phyloP scores from a whole-genome alignment of 306 rosid genomes.

The Albizia julibrissin region DNA sequence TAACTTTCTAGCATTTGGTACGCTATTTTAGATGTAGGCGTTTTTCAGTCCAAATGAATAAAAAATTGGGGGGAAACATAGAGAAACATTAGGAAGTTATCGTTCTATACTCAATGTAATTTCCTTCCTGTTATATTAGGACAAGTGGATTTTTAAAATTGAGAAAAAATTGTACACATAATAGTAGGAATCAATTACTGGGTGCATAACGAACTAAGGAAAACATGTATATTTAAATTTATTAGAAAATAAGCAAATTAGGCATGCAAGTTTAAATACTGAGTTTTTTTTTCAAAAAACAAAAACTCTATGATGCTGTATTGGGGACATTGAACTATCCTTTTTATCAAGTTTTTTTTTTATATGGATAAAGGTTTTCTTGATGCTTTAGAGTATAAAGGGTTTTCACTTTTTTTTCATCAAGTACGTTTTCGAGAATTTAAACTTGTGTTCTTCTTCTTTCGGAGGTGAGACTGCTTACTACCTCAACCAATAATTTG shows the following conservation, averaged over 20 bases:
- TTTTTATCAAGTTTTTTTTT: too few relatives aligned
- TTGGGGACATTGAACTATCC: too few relatives aligned
- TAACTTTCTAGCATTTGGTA: not conserved
- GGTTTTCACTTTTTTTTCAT: too few relatives aligned
- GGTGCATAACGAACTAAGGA: not conserved
- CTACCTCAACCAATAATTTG: too few relatives aligned
- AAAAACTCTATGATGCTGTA: too few relatives aligned
- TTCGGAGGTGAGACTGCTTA: too few relatives aligned
- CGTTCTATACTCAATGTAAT: not conserved
- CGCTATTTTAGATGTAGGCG: not conserved
- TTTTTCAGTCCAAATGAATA: not conserved
- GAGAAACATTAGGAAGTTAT: not conserved
- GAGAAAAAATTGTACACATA: not conserved
- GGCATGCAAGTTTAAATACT: not conserved
- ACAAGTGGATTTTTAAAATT: not conserved
- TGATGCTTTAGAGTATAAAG: fast-evolving
- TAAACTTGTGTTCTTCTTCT: too few relatives aligned
- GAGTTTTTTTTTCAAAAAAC: too few relatives aligned
- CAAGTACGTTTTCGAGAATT: too few relatives aligned
- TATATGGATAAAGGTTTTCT: fast-evolving
- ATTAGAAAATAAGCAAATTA: not conserved
- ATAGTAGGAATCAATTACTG: too few relatives aligned
- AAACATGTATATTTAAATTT: too few relatives aligned
- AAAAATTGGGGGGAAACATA: too few relatives aligned
- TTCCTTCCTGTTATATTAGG: not conserved